These are phyloP conservation scores for Salvia hispanica DNA, from an alignment of 257 asterid genomes.

Conservation along the genomic window DNA sequence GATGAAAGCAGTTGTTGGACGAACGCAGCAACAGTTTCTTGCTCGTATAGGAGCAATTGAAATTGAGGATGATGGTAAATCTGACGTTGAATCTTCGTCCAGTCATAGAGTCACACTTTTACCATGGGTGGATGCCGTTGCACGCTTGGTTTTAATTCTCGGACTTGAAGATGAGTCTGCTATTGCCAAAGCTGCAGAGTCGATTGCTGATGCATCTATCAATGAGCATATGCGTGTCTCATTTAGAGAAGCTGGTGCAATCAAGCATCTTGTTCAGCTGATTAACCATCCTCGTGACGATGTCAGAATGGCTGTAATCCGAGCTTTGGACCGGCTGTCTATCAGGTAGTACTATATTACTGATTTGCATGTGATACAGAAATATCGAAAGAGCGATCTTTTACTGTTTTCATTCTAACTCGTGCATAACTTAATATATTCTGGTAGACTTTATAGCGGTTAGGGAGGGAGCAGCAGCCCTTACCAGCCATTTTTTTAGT, in stretches of 20 bases:
- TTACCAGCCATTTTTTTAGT: not conserved
- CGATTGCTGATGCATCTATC: conserved; percentile 75
- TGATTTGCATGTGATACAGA: conserved; percentile 21
- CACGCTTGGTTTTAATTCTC: conserved; percentile 83
- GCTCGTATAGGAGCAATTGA: conserved; percentile 88
- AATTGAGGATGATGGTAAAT: conserved; percentile 51
- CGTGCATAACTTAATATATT: not conserved
- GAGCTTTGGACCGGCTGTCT: conserved; percentile 75
- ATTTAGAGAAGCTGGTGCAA: conserved; percentile 79
- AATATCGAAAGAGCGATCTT: not conserved
- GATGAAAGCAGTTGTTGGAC: conserved; percentile 63
- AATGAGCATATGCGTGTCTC: conserved; percentile 71
- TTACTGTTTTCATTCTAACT: not conserved
- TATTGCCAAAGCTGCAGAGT: conserved; percentile 69
- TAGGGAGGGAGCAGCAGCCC: not conserved
- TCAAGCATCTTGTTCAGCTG: conserved; percentile 63
- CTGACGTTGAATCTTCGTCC: conserved; percentile 33
- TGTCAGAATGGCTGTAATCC: conserved; percentile 56
- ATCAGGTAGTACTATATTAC: conserved; percentile 67
- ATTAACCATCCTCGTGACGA: conserved; percentile 58
- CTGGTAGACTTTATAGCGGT: not conserved
- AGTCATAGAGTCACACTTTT: conserved; percentile 59
- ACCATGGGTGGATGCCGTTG: conserved; percentile 80
- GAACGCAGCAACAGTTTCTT: conserved; percentile 78
- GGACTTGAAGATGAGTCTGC: conserved; percentile 84